A percentile compares a stretch with the other conserved stretches of the same genome.
Conservation (phyloP, 768 basidiomycete species). For the Psilocybe azurescens region DNA sequence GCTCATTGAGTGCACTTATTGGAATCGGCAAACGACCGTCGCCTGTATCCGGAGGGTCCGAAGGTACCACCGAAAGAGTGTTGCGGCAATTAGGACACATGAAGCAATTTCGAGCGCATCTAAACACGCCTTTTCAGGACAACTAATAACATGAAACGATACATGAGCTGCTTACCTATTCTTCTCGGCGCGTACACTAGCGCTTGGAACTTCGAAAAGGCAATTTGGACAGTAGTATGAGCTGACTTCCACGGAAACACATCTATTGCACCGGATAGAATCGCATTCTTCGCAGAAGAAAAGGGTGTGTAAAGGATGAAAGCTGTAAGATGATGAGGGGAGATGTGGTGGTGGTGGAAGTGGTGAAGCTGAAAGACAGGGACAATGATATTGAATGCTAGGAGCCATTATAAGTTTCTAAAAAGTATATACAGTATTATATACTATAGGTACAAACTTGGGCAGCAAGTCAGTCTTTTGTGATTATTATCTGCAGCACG, state of each 20-base stretch:
- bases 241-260: slow-evolving; percentile 91
- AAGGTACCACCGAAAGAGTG: slow-evolving; percentile 89
- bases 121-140: slow-evolving; percentile 35
- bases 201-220: slow-evolving; percentile 96
- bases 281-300: slow-evolving; percentile 99
- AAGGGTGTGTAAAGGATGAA: slow-evolving; percentile 83
- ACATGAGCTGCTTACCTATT: slow-evolving; percentile 65
- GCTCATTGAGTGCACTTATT: slow-evolving; percentile 71
- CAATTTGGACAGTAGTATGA: slow-evolving; percentile 99
- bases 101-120: slow-evolving; percentile 98
- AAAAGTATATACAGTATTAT: too few relatives aligned
- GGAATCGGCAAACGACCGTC: slow-evolving; percentile 60
- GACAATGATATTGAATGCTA: slow-evolving; percentile 70
- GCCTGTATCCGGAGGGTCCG: slow-evolving; percentile 74
- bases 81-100: slow-evolving; percentile 93
- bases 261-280: slow-evolving; percentile 90
- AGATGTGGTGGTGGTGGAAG: slow-evolving; percentile 78
- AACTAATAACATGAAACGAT: not conserved
- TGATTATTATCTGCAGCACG: not conserved
- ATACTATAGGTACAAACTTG: too few relatives aligned
- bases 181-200: slow-evolving; percentile 97
- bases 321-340: slow-evolving; percentile 77
- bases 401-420: slow-evolving; percentile 32
- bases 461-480: not conserved
- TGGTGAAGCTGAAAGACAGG: slow-evolving; percentile 65